Evolutionary conservation across 495 filamentous ascomycete genomes (phyloP).

Genomic region (Beverwykella pulmonaria): DNA sequence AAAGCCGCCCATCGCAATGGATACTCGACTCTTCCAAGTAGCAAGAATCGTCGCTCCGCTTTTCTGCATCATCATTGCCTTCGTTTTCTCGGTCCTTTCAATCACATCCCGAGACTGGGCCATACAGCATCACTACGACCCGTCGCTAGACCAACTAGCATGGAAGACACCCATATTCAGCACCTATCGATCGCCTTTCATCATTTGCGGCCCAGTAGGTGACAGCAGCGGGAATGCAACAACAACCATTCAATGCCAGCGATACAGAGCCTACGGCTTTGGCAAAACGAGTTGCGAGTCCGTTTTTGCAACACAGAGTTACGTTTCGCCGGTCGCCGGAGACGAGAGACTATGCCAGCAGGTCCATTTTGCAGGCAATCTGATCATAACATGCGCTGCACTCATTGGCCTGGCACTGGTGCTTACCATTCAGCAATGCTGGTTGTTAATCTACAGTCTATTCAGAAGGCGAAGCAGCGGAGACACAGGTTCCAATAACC

Average conservation of each 20-base stretch:
- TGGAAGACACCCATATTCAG: neutral
- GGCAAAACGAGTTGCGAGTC: constrained; percentile 13
- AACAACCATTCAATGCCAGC: neutral
- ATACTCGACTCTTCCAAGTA: neutral
- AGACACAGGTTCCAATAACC: no score
- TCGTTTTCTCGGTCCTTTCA: neutral
- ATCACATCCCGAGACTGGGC: constrained; percentile 15
- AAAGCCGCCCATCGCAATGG: neutral
- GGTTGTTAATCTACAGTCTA: neutral
- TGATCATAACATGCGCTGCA: constrained; percentile 2
- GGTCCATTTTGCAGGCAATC: constrained; percentile 14
- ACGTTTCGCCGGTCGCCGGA: neutral
- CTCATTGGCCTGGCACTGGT: constrained; percentile 6
- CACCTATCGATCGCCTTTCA: neutral
- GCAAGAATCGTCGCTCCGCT: neutral
- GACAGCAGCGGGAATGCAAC: neutral
- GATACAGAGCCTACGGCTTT: constrained; percentile 1
- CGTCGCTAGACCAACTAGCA: neutral
- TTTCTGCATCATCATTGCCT: constrained; percentile 3
- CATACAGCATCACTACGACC: constrained; percentile 1
- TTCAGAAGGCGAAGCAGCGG: neutral
- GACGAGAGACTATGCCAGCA: constrained; percentile 25
- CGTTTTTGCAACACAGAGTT: neutral
- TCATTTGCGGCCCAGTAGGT: neutral
- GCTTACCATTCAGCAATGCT: neutral